Evolutionary conservation across 805 yeast genomes (phyloP).

Genomic region (Scheffersomyces lignosus): DNA sequence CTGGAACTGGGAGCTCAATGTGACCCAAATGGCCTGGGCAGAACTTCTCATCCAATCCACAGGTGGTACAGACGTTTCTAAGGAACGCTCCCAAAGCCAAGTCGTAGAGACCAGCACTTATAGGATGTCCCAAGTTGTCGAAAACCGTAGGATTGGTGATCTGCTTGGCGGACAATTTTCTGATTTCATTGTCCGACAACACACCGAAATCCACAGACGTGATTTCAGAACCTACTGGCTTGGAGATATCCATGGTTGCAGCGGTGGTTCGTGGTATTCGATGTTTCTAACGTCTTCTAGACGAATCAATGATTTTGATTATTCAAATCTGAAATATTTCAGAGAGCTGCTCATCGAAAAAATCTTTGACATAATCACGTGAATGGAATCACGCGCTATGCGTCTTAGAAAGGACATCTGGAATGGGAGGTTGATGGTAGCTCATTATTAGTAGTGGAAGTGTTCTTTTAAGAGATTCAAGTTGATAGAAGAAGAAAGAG

Average conservation of each 20-base stretch:
- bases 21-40: conserved; percentile 99
- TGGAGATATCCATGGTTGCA: conserved; percentile 83
- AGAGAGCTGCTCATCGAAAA: too few species aligned
- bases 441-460: too few species aligned
- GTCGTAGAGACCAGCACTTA: conserved; percentile 91
- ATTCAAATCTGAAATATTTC: too few species aligned
- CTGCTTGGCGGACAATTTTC: conserved; percentile 89
- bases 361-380: too few species aligned
- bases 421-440: too few species aligned
- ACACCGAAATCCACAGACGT: conserved; percentile 90
- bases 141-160: conserved; percentile 94
- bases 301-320: too few species aligned
- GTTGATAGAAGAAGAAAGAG: too few species aligned
- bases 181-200: conserved; percentile 76
- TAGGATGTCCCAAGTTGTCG: conserved; percentile 94
- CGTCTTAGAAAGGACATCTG: too few species aligned
- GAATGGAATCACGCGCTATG: too few species aligned
- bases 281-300: too few species aligned
- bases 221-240: conserved; percentile 94
- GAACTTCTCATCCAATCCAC: conserved; percentile 90
- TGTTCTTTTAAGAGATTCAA: too few species aligned
- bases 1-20: conserved; percentile 93
- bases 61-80: conserved; percentile 85
- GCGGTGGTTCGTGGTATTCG: too few species aligned
- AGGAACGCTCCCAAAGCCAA: conserved; percentile 93